Evolutionary conservation across 768 basidiomycete species (phyloP).

Genomic region (Tulasnella sp.): DNA sequence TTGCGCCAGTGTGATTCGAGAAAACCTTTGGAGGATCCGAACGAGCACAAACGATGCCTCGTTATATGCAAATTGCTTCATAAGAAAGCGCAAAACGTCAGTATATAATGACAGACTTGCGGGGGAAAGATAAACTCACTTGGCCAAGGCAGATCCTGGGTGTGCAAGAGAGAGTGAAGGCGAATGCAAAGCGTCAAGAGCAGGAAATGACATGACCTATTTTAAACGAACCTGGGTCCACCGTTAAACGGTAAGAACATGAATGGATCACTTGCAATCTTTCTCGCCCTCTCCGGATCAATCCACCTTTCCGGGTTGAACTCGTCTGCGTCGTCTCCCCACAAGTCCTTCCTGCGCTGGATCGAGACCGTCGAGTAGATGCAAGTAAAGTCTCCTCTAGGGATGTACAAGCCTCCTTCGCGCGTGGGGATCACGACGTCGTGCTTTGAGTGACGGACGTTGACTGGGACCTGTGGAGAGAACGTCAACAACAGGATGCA

Average conservation of each 20-base stretch:
- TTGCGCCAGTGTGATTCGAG: constrained; percentile 26
- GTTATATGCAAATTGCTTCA: constrained; percentile 37
- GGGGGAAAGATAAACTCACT: background rate
- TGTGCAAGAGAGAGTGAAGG: background rate
- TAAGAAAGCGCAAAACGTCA: background rate
- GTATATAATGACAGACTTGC: background rate
- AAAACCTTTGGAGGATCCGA: constrained; percentile 32
- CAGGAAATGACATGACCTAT: background rate
- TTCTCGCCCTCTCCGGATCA: background rate
- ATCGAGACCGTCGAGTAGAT: constrained; percentile 35
- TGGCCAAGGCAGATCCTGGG: constrained; percentile 35
- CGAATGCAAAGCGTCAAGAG: background rate
- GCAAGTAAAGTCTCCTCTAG: constrained; percentile 21
- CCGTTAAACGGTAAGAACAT: constrained; percentile 33
- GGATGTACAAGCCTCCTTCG: constrained; percentile 36
- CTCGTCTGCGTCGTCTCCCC: constrained; percentile 44
- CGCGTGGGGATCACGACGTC: constrained; percentile 21
- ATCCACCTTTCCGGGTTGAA: constrained; percentile 46
- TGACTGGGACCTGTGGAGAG: constrained; percentile 12
- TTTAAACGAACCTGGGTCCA: constrained; percentile 28
- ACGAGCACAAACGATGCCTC: constrained; percentile 36
- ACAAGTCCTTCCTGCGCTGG: constrained; percentile 42
- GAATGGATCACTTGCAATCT: constrained; percentile 20
- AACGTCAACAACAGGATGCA: background rate
- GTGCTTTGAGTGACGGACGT: constrained; percentile 40